Conservation (phyloP, 2,329 filamentous ascomycete genomes). For the Didymella arachidicola region DNA sequence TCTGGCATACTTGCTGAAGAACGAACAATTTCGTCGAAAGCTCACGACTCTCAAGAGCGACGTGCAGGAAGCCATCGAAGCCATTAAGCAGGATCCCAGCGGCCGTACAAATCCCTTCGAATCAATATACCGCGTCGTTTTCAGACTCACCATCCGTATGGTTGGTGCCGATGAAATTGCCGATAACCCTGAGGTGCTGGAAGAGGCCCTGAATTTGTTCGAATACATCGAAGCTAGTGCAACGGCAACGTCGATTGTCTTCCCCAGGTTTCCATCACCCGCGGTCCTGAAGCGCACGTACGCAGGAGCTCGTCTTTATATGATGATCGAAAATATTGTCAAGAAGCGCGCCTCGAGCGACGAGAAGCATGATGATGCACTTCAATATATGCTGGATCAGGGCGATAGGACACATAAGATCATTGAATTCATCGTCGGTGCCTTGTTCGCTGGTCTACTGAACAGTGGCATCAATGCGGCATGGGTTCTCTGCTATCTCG, state of each 20-base stretch:
- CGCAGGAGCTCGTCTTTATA: constrained; percentile 58
- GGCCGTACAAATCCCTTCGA: constrained; percentile 63
- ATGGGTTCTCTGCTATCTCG: constrained; percentile 54
- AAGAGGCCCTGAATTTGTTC: constrained; percentile 56
- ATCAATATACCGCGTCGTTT: constrained; percentile 61
- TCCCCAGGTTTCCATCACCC: constrained; percentile 60
- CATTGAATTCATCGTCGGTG: constrained; percentile 60
- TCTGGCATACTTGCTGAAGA: constrained; percentile 36
- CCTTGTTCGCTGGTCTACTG: constrained; percentile 65
- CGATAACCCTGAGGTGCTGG: constrained; percentile 54
- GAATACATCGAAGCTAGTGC: constrained; percentile 57
- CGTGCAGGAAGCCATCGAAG: constrained; percentile 52
- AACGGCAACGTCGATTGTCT: constrained; percentile 59
- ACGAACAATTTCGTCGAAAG: constrained; percentile 37
- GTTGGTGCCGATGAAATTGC: constrained; percentile 64
- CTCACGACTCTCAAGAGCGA: constrained; percentile 54
- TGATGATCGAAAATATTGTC: constrained; percentile 59
- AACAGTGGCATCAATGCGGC: constrained; percentile 65
- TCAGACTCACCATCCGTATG: constrained; percentile 65
- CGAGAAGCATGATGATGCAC: constrained; percentile 57
- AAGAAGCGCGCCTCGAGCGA: constrained; percentile 55
- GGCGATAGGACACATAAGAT: constrained; percentile 57
- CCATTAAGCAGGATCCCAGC: constrained; percentile 45
- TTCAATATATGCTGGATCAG: constrained; percentile 63
- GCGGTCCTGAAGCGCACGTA: constrained; percentile 55